These are phyloP conservation scores for Fusarium mundagurra DNA, from an alignment of 2,329 filamentous ascomycete genomes.

Conservation along the genomic window DNA sequence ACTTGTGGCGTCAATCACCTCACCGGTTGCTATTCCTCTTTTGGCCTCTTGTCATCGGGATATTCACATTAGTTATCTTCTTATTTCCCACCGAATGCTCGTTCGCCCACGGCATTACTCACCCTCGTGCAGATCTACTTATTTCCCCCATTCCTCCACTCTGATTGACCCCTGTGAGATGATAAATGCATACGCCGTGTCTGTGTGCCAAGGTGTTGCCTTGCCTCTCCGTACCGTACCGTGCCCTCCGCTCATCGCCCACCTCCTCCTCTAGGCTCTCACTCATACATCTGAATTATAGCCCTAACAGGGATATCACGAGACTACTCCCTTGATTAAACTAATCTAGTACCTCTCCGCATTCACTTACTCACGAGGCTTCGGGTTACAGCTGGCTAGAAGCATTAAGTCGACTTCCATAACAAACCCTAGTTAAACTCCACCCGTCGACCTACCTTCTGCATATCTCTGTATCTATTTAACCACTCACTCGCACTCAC, in stretches of 20 bases:
- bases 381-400: constrained; percentile 11
- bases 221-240: constrained; percentile 11
- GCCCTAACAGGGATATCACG: constrained; percentile 22
- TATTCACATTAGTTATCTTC: constrained; percentile 25
- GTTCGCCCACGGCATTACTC: constrained; percentile 9
- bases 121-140: constrained; percentile 26
- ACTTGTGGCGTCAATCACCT: constrained; percentile 43
- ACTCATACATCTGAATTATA: constrained; percentile 19
- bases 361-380: constrained; percentile 23
- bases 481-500: constrained; percentile 13
- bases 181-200: not conserved
- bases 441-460: not conserved
- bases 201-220: constrained; percentile 7
- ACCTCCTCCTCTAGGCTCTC: not conserved
- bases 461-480: constrained; percentile 12
- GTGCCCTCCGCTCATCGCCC: not conserved
- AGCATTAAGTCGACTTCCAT: constrained; percentile 12
- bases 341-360: constrained; percentile 24
- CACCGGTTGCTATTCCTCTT: constrained; percentile 34
- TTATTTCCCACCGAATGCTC: constrained; percentile 15
- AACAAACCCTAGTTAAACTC: not conserved
- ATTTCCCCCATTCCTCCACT: constrained; percentile 23
- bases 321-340: constrained; percentile 3
- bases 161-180: not conserved
- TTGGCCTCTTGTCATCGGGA: constrained; percentile 18